phyloP scores from a whole-genome alignment of 2,329 filamentous ascomycete genomes.

The Metarhizium album region DNA sequence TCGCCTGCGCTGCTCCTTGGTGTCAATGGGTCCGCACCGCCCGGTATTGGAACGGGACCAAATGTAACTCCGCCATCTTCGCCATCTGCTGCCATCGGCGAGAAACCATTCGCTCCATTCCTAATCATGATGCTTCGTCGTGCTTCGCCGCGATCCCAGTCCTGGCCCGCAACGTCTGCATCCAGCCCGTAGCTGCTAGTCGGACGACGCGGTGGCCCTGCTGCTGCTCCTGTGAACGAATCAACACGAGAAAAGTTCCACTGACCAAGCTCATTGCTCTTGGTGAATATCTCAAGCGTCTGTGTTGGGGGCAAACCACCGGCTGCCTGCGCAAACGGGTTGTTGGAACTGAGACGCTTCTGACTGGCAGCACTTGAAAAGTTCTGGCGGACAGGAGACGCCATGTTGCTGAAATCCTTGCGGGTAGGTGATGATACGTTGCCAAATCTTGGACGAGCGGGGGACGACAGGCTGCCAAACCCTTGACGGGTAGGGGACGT shows the following conservation, averaged over 20 bases:
- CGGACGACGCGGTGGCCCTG: slow-evolving; percentile 27
- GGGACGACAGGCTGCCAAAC: background rate
- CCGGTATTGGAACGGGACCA: background rate
- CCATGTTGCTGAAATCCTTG: slow-evolving; percentile 13
- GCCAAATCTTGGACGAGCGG: slow-evolving; percentile 5
- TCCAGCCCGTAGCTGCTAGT: slow-evolving; percentile 47
- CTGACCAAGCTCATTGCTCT: slow-evolving; percentile 45
- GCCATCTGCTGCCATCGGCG: slow-evolving; percentile 34
- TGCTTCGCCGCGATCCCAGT: slow-evolving; percentile 41
- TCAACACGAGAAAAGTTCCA: slow-evolving; percentile 47
- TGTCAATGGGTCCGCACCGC: background rate
- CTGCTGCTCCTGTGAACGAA: slow-evolving; percentile 17
- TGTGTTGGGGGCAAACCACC: slow-evolving; percentile 30
- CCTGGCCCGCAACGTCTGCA: slow-evolving; percentile 36
- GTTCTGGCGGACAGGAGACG: slow-evolving; percentile 16
- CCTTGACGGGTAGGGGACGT: slow-evolving; percentile 8
- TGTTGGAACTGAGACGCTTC: slow-evolving; percentile 48
- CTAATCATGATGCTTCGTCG: slow-evolving; percentile 44
- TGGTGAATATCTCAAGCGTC: slow-evolving; percentile 50
- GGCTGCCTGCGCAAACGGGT: slow-evolving; percentile 38
- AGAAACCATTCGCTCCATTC: slow-evolving; percentile 39
- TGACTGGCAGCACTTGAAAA: slow-evolving; percentile 12
- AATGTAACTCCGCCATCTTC: background rate
- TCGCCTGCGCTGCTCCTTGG: slow-evolving; percentile 4
- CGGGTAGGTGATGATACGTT: slow-evolving; percentile 12